Conservation (phyloP, 345 rosid genomes). For the Punica granatum region DNA sequence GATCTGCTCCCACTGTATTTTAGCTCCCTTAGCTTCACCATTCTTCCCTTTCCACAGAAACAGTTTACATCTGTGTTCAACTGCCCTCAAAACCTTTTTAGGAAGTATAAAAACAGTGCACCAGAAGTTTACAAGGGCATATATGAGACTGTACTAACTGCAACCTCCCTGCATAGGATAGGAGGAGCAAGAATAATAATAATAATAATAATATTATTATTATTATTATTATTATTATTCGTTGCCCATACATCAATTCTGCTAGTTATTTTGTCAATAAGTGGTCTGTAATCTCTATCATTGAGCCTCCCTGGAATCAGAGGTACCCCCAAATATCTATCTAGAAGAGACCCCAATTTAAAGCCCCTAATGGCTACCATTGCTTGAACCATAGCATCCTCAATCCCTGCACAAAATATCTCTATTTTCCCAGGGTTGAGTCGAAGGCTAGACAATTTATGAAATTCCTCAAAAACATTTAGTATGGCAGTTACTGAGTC, state of each 20-base stretch:
- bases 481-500: not conserved
- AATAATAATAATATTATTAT: no score
- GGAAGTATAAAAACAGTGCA: not conserved
- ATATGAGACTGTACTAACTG: not conserved
- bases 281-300: not conserved
- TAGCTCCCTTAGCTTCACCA: not conserved
- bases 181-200: no score
- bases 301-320: not conserved
- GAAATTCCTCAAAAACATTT: no score
- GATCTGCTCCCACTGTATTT: not conserved
- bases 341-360: no score
- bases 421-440: no score
- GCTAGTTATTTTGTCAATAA: not conserved
- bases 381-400: no score
- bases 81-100: not conserved
- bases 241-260: not conserved
- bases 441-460: not conserved
- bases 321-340: not conserved
- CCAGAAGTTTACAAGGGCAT: not conserved
- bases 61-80: not conserved
- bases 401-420: no score
- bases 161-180: not conserved
- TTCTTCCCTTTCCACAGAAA: not conserved
- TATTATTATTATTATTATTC: no score
- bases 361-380: no score